Conservation (phyloP, 148 eudicot genomes). For the Amaranthus cruentus region DNA sequence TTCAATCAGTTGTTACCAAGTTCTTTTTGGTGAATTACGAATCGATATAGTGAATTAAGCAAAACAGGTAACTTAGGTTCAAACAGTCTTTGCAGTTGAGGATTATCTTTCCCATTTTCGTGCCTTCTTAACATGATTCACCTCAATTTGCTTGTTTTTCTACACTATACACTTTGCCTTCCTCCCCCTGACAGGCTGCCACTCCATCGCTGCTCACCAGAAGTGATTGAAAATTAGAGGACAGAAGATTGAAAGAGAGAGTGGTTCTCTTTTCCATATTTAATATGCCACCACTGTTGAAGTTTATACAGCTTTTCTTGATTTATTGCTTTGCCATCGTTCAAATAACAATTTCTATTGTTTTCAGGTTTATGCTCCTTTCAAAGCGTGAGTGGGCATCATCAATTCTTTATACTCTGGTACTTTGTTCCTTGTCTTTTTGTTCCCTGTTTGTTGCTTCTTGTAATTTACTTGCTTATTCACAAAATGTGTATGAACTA, state of each 20-base stretch:
- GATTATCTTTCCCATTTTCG: not conserved
- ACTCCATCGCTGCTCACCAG: not conserved
- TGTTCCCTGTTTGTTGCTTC: not conserved
- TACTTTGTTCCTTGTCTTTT: slow-evolving; percentile 14
- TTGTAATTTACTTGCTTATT: not conserved
- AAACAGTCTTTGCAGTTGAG: not conserved
- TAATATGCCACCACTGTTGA: not conserved
- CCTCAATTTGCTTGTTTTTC: not conserved
- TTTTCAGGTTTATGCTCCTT: slow-evolving; percentile 37
- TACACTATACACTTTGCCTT: not conserved
- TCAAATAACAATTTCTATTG: not conserved
- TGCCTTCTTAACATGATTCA: not conserved
- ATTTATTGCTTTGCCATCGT: not conserved
- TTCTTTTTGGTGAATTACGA: too few species aligned
- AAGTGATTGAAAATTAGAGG: not conserved
- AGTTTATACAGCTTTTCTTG: slow-evolving; percentile 1
- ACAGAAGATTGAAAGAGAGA: not conserved
- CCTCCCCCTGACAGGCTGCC: not conserved
- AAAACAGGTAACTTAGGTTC: too few species aligned
- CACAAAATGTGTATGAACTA: not conserved
- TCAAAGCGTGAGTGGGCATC: slow-evolving; percentile 24
- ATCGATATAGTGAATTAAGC: too few species aligned
- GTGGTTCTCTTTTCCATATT: not conserved
- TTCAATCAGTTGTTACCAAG: not conserved
- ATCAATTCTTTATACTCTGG: slow-evolving; percentile 41